Evolutionary conservation across 208 protist species (phyloP).

Genomic region (Trypanosoma conorhini): DNA sequence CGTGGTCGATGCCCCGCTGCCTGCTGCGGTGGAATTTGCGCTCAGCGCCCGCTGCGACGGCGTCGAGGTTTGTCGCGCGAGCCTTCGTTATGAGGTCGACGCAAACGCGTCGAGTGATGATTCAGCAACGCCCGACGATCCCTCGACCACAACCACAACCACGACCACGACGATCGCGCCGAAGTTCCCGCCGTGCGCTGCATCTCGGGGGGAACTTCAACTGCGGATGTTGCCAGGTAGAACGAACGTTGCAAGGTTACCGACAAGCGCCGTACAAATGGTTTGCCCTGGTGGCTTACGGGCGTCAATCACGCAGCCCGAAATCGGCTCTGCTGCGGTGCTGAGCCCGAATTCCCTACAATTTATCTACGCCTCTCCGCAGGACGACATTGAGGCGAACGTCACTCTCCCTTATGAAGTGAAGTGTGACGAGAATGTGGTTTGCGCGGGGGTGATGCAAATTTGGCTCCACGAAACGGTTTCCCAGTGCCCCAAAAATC

Average conservation of each 20-base stretch:
- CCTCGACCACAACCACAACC: conserved; percentile 19
- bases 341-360: conserved; percentile 14
- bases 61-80: conserved; percentile 40
- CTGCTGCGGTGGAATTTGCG: conserved; percentile 32
- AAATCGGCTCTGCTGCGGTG: conserved; percentile 18
- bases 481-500: conserved; percentile 15
- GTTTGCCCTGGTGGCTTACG: background rate
- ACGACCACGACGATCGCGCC: conserved; percentile 27
- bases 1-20: conserved; percentile 12
- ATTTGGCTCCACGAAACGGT: conserved; percentile 29
- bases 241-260: conserved; percentile 18
- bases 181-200: conserved; percentile 30
- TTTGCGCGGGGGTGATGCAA: conserved; percentile 37
- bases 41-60: conserved; percentile 40
- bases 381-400: conserved; percentile 18
- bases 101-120: background rate
- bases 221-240: conserved; percentile 14
- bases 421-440: conserved; percentile 19
- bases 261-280: conserved; percentile 24
- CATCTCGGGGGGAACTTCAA: conserved; percentile 8
- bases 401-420: conserved; percentile 33
- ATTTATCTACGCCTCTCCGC: conserved; percentile 23
- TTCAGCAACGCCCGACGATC: background rate
- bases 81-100: conserved; percentile 28
- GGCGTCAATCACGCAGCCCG: conserved; percentile 15